Percentiles rank a stretch among this genome's conserved stretches.
Evolutionary conservation across 768 basidiomycete species (phyloP).

Genomic region (Hericium rajendrae): DNA sequence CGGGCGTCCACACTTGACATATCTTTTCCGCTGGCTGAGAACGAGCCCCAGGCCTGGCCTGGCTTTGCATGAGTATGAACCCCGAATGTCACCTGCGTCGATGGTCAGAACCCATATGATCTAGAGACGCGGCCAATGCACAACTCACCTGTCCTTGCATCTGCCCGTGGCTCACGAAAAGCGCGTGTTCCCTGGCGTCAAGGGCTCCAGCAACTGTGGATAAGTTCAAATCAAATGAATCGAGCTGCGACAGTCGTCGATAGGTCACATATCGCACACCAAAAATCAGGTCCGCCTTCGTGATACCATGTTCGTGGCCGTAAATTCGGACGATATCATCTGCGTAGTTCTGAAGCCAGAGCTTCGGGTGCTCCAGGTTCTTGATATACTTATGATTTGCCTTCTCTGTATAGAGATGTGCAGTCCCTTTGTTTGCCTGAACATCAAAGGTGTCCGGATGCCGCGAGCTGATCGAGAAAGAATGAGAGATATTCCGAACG

Average conservation of each 20-base stretch:
- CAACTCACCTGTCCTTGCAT: background rate
- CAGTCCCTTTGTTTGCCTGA: background rate
- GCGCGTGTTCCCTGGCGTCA: background rate
- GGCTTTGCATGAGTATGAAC: background rate
- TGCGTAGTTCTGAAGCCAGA: background rate
- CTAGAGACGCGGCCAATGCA: background rate
- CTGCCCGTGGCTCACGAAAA: background rate
- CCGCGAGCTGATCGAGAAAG: background rate
- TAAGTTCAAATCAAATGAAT: background rate
- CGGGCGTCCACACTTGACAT: background rate
- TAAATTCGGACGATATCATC: background rate
- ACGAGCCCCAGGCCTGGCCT: background rate
- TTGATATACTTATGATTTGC: background rate
- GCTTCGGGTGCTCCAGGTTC: background rate
- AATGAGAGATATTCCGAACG: background rate
- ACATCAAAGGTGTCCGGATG: background rate
- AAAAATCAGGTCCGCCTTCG: background rate
- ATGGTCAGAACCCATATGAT: background rate
- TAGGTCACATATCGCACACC: background rate
- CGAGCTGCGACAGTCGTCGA: background rate
- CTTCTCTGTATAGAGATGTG: background rate
- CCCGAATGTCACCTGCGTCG: background rate
- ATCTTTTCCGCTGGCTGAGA: background rate
- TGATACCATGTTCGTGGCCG: background rate
- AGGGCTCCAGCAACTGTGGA: background rate